Evolutionary conservation across 1,284 basidiomycete genomes (phyloP), one percentile per base, ranked within the genome.

Genomic region (Cystobasidium sp.): DNA sequence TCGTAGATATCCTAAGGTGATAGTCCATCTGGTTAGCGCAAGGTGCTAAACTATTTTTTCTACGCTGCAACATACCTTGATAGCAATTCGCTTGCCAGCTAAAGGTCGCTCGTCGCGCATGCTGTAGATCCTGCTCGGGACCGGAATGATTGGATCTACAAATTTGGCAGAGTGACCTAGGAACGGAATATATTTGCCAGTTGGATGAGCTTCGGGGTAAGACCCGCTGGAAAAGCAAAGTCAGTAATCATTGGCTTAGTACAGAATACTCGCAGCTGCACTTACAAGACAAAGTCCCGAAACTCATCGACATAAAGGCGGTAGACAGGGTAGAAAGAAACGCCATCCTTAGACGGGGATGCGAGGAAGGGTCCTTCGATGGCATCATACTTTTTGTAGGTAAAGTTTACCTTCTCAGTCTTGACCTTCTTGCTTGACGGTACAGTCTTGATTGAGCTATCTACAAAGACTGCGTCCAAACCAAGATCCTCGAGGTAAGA

Each of bases 221-320:
- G 53, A 16, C 10, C 53, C 53, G 22, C 53, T 55, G 22, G 14
- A 24, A 55, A 55, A 12, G 53, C 14, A 55, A 12, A 22, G 53
- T 16, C 14, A 3, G 14, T 55, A 16, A 20, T 2, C 22, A 8
- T 12, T 10, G n/a, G 1, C 14, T 12, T 4, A 12, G 1, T 1
- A 20, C n/a, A 18, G 53, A 55, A 4, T n/a, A 55, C 12, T 31
- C 10, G n/a, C 1, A 31, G 12, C 12, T 24, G 24, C 2, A 20
- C 53, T 55, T 31, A 55, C 53, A 55, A 55, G 53, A 55, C 53
- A 20, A 55, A 55, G 53, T 55, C 53, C 16, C 53, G 53, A 8
- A 55, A 55, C 22, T 55, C 53, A 55, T 55, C 53, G n/a, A 55
- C 53, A 31, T 55, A 55, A 24, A 55, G 14, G 14, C 53, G 53